A percentile compares a stretch with the other conserved stretches of the same genome.
These are phyloP conservation scores for Aspergillus piperis DNA, from an alignment of 2,329 filamentous ascomycete genomes.

Conservation along the genomic window DNA sequence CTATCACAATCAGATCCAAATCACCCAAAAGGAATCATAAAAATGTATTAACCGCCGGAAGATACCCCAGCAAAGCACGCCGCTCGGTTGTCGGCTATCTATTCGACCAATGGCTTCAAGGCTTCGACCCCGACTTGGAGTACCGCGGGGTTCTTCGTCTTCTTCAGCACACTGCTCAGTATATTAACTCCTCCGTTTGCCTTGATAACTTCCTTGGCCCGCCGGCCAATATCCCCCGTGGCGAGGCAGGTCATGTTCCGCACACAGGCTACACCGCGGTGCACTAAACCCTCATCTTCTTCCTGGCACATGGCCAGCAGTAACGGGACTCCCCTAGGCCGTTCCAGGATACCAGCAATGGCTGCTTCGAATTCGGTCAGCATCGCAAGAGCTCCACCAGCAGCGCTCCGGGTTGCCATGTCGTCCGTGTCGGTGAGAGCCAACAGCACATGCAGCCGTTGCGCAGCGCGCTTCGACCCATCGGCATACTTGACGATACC, in stretches of 20 bases:
- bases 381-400: slow-evolving; percentile 84
- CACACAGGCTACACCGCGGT: slow-evolving; percentile 73
- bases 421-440: slow-evolving; percentile 88
- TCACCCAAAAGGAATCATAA: slow-evolving; percentile 18
- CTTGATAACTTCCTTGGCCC: slow-evolving; percentile 62
- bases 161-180: slow-evolving; percentile 69
- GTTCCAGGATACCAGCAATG: slow-evolving; percentile 68
- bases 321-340: slow-evolving; percentile 72
- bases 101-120: slow-evolving; percentile 65
- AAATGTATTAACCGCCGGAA: slow-evolving; percentile 7
- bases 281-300: slow-evolving; percentile 54
- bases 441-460: slow-evolving; percentile 78
- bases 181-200: slow-evolving; percentile 65
- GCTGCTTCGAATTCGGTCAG: slow-evolving; percentile 77
- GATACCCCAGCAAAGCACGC: slow-evolving; percentile 10
- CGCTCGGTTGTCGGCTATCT: slow-evolving; percentile 3
- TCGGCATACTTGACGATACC: slow-evolving; percentile 52
- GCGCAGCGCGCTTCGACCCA: slow-evolving; percentile 64
- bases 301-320: slow-evolving; percentile 80
- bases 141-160: slow-evolving; percentile 68
- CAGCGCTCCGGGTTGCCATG: slow-evolving; percentile 73
- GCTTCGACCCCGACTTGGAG: slow-evolving; percentile 71
- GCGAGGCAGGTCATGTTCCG: slow-evolving; percentile 67
- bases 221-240: slow-evolving; percentile 65
- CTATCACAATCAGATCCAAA: slow-evolving; percentile 14